These are phyloP conservation scores for Plenodomus tracheiphilus DNA, from an alignment of 2,329 filamentous ascomycete species.

Conservation along the genomic window DNA sequence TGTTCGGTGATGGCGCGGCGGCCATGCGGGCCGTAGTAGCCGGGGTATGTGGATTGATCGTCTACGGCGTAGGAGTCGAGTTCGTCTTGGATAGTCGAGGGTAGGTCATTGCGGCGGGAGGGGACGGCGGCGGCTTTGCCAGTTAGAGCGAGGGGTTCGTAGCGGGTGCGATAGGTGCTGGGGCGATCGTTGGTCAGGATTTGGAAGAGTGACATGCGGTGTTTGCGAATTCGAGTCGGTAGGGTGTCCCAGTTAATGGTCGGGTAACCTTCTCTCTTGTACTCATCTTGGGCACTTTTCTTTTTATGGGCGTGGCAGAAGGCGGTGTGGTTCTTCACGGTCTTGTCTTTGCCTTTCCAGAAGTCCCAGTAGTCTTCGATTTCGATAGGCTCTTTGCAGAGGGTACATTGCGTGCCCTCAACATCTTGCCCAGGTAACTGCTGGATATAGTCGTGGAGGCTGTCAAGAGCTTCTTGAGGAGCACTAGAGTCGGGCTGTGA, in stretches of 20 bases:
- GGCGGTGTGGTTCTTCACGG: conserved; percentile 57
- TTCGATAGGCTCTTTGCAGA: conserved; percentile 67
- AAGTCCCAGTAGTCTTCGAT: conserved; percentile 56
- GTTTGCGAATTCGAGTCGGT: conserved; percentile 59
- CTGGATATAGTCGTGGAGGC: conserved; percentile 21
- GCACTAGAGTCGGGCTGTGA: conserved; percentile 22
- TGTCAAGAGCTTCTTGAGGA: conserved; percentile 16
- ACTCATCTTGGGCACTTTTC: conserved; percentile 44
- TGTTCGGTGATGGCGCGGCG: conserved; percentile 67
- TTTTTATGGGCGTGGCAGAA: conserved; percentile 45
- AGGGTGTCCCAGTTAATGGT: conserved; percentile 69
- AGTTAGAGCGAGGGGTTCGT: conserved; percentile 26
- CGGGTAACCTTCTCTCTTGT: conserved; percentile 65
- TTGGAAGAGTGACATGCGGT: conserved; percentile 59
- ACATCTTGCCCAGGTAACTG: conserved; percentile 19
- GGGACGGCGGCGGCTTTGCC: conserved; percentile 31
- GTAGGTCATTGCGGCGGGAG: conserved; percentile 48
- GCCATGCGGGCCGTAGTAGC: conserved; percentile 82
- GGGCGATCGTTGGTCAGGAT: conserved; percentile 59
- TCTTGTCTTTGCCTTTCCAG: conserved; percentile 27
- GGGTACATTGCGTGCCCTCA: conserved; percentile 57
- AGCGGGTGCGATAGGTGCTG: conserved; percentile 18
- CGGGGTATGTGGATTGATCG: conserved; percentile 43
- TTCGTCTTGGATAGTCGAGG: conserved; percentile 44
- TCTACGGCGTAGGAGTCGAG: conserved; percentile 22